These are phyloP conservation scores for Hymenoscyphus albidus DNA, from an alignment of 2,329 filamentous ascomycete genomes.

Conservation along the genomic window DNA sequence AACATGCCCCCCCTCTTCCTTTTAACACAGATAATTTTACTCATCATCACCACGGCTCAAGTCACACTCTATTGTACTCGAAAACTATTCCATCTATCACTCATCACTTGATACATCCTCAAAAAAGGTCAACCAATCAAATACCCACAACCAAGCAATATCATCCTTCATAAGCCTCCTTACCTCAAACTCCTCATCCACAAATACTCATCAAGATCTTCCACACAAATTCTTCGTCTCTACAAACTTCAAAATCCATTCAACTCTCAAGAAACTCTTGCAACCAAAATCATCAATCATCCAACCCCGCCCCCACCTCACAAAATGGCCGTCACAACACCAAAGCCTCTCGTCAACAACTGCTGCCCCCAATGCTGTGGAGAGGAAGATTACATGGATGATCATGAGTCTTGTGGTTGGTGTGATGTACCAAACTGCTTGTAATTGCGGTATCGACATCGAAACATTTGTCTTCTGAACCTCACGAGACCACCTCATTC, in stretches of 20 bases:
- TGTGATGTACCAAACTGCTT: conserved; percentile 40
- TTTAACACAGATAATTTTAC: neutral
- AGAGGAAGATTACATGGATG: conserved; percentile 44
- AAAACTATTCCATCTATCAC: neutral
- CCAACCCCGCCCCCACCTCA: neutral
- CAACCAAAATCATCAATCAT: neutral
- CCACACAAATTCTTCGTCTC: neutral
- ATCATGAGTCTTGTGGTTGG: conserved; percentile 48
- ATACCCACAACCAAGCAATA: neutral
- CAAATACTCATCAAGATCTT: neutral
- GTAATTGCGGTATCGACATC: conserved; percentile 26
- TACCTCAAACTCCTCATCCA: neutral
- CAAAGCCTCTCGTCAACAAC: conserved; percentile 44
- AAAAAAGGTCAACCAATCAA: conserved; percentile 7
- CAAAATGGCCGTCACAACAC: conserved; percentile 42
- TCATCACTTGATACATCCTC: neutral
- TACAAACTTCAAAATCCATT: neutral
- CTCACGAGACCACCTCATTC: no score
- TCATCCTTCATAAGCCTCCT: neutral
- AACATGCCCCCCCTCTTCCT: neutral
- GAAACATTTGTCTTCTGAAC: no score
- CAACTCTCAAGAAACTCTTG: neutral
- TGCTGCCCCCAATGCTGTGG: conserved; percentile 53
- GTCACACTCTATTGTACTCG: neutral
- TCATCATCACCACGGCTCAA: neutral